Conservation (phyloP, 2,329 filamentous ascomycete species). For the Ceratocystis eucalypticola region DNA sequence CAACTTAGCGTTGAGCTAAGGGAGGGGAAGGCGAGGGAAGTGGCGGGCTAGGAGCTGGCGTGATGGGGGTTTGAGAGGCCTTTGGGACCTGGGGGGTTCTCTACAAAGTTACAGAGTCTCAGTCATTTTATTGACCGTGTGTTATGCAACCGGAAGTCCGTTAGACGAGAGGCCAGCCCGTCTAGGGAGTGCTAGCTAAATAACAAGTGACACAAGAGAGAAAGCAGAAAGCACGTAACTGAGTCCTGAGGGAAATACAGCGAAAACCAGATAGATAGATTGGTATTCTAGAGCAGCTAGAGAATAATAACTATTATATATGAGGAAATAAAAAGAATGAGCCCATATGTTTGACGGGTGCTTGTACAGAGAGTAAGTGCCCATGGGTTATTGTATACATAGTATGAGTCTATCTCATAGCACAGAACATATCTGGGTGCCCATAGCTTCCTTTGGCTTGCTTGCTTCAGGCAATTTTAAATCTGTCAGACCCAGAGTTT, state of each 20-base stretch:
- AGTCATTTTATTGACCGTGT: background rate
- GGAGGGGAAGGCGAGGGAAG: background rate
- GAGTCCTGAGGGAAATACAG: background rate
- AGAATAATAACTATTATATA: no score
- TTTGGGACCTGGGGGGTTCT: background rate
- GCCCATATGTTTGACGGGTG: background rate
- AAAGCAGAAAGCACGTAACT: background rate
- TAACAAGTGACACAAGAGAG: background rate
- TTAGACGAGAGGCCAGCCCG: background rate
- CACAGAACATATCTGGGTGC: background rate
- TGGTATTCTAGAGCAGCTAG: background rate
- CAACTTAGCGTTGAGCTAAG: background rate
- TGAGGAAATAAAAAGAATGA: no score
- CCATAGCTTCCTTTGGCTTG: background rate
- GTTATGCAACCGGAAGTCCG: constrained; percentile 2
- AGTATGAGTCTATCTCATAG: no score
- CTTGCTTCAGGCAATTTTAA: background rate
- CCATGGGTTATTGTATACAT: no score
- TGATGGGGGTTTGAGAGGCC: background rate
- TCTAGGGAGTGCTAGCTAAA: background rate
- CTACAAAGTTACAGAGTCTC: background rate
- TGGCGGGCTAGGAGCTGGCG: background rate
- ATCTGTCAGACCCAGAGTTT: background rate
- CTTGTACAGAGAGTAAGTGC: background rate
- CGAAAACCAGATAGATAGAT: background rate